Evolutionary conservation across 371 early-diverging fungal species (phyloP), one percentile per base, ranked within the genome.

Genomic region (Blyttiomyces sp.): DNA sequence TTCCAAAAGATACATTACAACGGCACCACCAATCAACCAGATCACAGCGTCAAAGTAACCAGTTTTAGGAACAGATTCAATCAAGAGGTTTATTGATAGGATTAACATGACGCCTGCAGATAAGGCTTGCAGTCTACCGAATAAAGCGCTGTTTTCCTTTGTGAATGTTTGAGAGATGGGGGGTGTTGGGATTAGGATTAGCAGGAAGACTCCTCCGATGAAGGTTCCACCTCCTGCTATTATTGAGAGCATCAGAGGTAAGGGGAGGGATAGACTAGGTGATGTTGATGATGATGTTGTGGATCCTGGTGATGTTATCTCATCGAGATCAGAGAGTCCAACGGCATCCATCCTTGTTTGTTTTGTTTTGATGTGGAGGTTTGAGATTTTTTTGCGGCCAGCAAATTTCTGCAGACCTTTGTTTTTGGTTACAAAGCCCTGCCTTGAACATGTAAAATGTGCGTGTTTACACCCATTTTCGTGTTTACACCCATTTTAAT

Each of bases 71-170:
- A 61, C 16, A 5, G 69, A 26, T 32, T 68, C 69, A 0, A 56
- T 3, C 43, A 63, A 49, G 24, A 68, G 57, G 24, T 60, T 45
- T 4, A 59, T 13, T 4, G 64, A 68, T 3, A 68, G 57, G 17
- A 60, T 43, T 31, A 68, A 48, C 69, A 68, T 68, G 33, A 68
- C 61, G 21, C 69, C 69, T 21, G 64, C 62, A 6, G 69, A 55
- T 31, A 30, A 6, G 4, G 69, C 59, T 51, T 68, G 69, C 3
- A 68, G 51, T 5, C 64, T 11, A 4, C 64, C 69, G 52, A 68
- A 68, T 19, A 68, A 45, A 27, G 54, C 26, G 1, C 54, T 49
- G 26, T 35, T 57, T 2, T 23, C 13, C 2, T 50, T 45, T 9
- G 60, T 33, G 4, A 54, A 48, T 6, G 66, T 42, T 31, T 28